Evolutionary conservation across 2,329 filamentous ascomycete genomes (phyloP).

Genomic region (Teratosphaeria nubilosa): DNA sequence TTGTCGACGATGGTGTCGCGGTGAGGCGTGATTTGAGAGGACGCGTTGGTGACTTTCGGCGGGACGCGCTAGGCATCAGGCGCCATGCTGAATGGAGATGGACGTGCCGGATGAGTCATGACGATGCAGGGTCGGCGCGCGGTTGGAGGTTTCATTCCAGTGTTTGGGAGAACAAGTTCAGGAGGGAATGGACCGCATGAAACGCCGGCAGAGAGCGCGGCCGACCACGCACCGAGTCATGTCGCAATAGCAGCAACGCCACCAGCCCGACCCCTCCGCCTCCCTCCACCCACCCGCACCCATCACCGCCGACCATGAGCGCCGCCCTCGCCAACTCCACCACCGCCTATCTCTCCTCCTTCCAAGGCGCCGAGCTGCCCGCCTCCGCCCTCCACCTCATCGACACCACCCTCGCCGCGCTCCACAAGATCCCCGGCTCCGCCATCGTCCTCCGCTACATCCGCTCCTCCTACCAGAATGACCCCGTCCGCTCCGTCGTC

Average conservation of each 20-base stretch:
- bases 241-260: not conserved
- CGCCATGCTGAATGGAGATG: not conserved
- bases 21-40: not conserved
- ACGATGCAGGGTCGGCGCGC: not conserved
- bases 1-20: not conserved
- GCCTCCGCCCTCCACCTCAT: conserved; percentile 45
- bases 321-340: conserved; percentile 6
- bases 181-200: not conserved
- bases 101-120: not conserved
- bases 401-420: conserved; percentile 46
- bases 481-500: conserved; percentile 85
- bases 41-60: not conserved
- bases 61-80: not conserved
- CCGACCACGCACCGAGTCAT: not conserved
- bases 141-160: not conserved
- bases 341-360: conserved; percentile 7
- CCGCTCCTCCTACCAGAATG: conserved; percentile 93
- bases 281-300: not conserved
- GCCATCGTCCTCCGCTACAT: conserved; percentile 92
- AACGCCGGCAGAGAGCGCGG: not conserved
- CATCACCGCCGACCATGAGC: not conserved
- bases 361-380: conserved; percentile 46
- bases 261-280: not conserved
- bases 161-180: not conserved
- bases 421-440: conserved; percentile 87